Evolutionary conservation across 495 filamentous ascomycete genomes (phyloP), one percentile per base, ranked within the genome.

Genomic region (Staphylotrichum longicolle): DNA sequence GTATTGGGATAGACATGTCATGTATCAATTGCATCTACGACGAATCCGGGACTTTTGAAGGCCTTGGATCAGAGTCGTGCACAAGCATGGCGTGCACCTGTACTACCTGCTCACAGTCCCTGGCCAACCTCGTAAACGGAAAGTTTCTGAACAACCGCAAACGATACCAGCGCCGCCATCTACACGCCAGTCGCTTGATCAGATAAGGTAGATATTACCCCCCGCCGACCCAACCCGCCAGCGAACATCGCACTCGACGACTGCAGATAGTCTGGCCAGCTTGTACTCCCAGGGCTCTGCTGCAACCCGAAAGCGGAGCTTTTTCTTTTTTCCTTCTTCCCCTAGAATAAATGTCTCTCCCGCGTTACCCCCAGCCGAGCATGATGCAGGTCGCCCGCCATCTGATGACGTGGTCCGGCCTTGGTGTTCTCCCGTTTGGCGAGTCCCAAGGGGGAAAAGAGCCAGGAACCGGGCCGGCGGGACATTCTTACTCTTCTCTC

Each of bases 1-100:
- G 27, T 11, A 4, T 12, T 34, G 46, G 39, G 10, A 15, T 44
- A 51, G 37, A 20, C 32, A 39, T 6, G 37, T 30, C 48, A 35
- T 59, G 57, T 59, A 59, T 44, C 47, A 33, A 58, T 33, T 39
- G 10, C 35, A 42, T 20, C 20, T 54, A 39, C n/a, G 32, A 42
- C 58, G 50, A 60, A 14, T 35, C 41, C 8, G 33, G 12, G 15
- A 27, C 15, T 30, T 47, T 42, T 15, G 14, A 37, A 27, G 15
- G 32, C 12, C 5, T 46, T 45, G 57, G 20, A 34, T 45, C 39
- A 27, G 41, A 35, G 42, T 35, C 14, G 15, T 44, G 6, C 40
- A 10, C 47, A 10, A 20, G 30, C 57, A 12, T 44, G 37, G 35
- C n/a, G 12, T 35, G 39, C n/a, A 10, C 3, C 27, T 44, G 20